Evolutionary conservation across 805 yeast species (phyloP).

Genomic region (Grigorovia transvaalensis): DNA sequence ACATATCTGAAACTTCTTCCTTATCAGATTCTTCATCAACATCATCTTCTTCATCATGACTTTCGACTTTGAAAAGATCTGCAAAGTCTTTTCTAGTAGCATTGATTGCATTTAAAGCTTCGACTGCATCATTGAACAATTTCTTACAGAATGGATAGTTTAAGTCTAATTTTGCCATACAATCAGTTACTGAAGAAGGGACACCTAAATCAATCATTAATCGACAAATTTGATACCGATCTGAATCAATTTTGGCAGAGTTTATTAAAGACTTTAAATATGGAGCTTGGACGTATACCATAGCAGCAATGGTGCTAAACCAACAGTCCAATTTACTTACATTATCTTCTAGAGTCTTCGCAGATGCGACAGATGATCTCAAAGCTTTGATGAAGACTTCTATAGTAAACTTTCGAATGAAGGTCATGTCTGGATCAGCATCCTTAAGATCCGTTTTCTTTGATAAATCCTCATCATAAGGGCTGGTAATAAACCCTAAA

Average conservation of each 20-base stretch:
- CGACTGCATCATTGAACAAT: slow-evolving; percentile 48
- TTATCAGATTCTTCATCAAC: slow-evolving; percentile 49
- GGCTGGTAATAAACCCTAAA: slow-evolving; percentile 51
- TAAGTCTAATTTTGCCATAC: slow-evolving; percentile 58
- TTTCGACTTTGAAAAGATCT: slow-evolving; percentile 46
- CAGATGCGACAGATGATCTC: slow-evolving; percentile 35
- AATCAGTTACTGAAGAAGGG: slow-evolving; percentile 44
- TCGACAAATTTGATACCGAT: slow-evolving; percentile 53
- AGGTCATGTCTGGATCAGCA: slow-evolving; percentile 59
- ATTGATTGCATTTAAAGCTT: slow-evolving; percentile 49
- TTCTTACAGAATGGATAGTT: slow-evolving; percentile 59
- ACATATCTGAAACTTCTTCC: slow-evolving; percentile 74
- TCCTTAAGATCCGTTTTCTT: slow-evolving; percentile 35
- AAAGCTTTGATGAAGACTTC: slow-evolving; percentile 58
- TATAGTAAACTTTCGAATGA: slow-evolving; percentile 61
- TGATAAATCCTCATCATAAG: slow-evolving; percentile 34
- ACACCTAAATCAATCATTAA: slow-evolving; percentile 60
- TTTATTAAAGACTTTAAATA: slow-evolving; percentile 35
- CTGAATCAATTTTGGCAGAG: slow-evolving; percentile 41
- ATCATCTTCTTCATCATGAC: slow-evolving; percentile 46
- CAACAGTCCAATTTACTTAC: slow-evolving; percentile 23
- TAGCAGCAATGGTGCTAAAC: slow-evolving; percentile 22
- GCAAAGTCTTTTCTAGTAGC: slow-evolving; percentile 46
- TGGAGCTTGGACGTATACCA: slow-evolving; percentile 24
- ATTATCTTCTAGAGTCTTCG: slow-evolving; percentile 18